Base-by-base conservation (phyloP, 495 filamentous ascomycete species). In the Xylaria palmicola region DNA sequence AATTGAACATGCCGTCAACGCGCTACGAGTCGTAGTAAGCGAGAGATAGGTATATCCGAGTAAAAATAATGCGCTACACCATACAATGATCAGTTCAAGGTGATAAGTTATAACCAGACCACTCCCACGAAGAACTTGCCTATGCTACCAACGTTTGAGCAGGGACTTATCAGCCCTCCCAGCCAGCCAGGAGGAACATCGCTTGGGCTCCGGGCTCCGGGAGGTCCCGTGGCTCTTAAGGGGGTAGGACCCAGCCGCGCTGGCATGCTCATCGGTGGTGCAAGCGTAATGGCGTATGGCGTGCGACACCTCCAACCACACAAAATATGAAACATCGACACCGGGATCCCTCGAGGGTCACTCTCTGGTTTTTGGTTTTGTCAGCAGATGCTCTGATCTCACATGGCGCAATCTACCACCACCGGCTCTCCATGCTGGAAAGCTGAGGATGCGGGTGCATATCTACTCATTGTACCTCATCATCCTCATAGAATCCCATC, bases 281-380 rank as follows among this genome's bases (percentile, higher is more conserved):
- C 56, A 59, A 59, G 47, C 30, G 41, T 59, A 50, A 17, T 59
- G 58, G 36, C 48, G 44, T 60, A 60, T 60, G 48, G 48, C 48
- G 58, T 44, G 58, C 49, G 58, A 45, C 44, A 59, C 32, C 43
- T 41, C 36, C 29, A 26, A 30, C 57, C 47, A 60, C 48, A 36
- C 45, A 52, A 36, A 47, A 48, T 9, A 19, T 49, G 41, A 58
- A 58, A 58, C 55, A 58, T 47, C 8, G 36, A 56, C 53, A 56
- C 34, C 53, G 19, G 32, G 20, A 6, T 12, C 22, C 53, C 53
- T 9, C 26, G 7, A 44, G 37, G 53, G n/a, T 43, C 17, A 47
- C 19, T 43, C 19, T 58, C 49, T 22, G 4, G 15, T 7, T 58
- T 13, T 58, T 13, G 43, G 7, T 58, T 45, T 60, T 44, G 44